These are phyloP conservation scores for Russula ochroleuca DNA, from an alignment of 768 basidiomycete genomes.

Conservation along the genomic window DNA sequence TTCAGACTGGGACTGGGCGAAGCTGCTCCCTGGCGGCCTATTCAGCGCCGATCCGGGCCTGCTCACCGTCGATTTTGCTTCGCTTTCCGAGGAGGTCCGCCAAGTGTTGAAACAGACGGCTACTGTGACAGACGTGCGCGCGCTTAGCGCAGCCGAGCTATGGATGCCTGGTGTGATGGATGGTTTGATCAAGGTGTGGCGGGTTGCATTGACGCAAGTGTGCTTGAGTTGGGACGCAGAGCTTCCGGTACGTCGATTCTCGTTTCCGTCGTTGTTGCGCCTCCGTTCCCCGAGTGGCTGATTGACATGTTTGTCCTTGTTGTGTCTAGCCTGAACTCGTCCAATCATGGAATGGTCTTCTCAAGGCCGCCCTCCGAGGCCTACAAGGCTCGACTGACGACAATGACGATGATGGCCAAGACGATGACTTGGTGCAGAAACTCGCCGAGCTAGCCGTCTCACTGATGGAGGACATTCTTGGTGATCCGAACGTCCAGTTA, in stretches of 20 bases:
- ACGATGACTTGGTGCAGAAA: slow-evolving; percentile 34
- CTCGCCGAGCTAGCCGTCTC: slow-evolving; percentile 26
- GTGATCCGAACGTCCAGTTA: slow-evolving; percentile 20
- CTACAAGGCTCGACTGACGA: slow-evolving; percentile 38
- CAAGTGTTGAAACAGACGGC: slow-evolving; percentile 53
- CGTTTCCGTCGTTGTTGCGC: not conserved
- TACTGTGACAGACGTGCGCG: slow-evolving; percentile 49
- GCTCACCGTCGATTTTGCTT: slow-evolving; percentile 49
- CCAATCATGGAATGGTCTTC: slow-evolving; percentile 54
- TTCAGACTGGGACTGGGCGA: slow-evolving; percentile 44
- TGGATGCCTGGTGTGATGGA: slow-evolving; percentile 49
- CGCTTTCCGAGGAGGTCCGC: slow-evolving; percentile 45
- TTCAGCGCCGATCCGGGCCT: slow-evolving; percentile 57
- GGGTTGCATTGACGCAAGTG: slow-evolving; percentile 41
- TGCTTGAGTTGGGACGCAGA: slow-evolving; percentile 43
- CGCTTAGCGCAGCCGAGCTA: slow-evolving; percentile 57
- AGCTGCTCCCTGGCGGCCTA: slow-evolving; percentile 48
- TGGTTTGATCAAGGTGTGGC: slow-evolving; percentile 53
- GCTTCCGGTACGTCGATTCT: slow-evolving; percentile 46
- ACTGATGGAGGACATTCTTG: slow-evolving; percentile 22
- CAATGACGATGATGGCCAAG: slow-evolving; percentile 31
- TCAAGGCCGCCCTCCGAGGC: slow-evolving; percentile 45
- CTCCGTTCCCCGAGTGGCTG: not conserved
- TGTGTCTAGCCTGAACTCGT: slow-evolving; percentile 43
- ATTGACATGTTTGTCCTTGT: slow-evolving; percentile 3